These are phyloP conservation scores for Micractinium conductrix DNA, from an alignment of 139 green algal species.

Conservation along the genomic window DNA sequence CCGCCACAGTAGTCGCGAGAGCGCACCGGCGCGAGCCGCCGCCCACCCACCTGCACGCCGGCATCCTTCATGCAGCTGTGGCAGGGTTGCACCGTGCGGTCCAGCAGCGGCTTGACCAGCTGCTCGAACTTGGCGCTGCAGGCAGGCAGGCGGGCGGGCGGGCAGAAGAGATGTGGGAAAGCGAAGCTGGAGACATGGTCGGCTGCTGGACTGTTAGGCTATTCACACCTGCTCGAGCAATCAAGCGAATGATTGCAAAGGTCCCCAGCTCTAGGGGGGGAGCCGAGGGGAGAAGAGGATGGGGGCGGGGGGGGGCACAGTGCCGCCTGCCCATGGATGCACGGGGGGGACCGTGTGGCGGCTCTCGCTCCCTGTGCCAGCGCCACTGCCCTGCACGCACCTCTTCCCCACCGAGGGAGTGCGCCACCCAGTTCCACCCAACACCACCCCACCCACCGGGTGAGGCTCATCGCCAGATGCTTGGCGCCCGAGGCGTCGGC, in stretches of 20 bases:
- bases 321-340: background rate
- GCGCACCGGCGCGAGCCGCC: too few relatives aligned
- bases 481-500: constrained; percentile 84
- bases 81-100: constrained; percentile 95
- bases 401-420: too few relatives aligned
- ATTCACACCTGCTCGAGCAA: too few relatives aligned
- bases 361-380: too few relatives aligned
- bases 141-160: background rate
- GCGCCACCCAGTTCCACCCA: background rate
- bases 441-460: constrained; percentile 11
- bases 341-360: too few relatives aligned
- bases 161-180: background rate
- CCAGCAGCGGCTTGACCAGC: constrained; percentile 86
- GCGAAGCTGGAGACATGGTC: too few relatives aligned
- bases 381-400: too few relatives aligned
- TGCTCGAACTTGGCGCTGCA: constrained; percentile 86
- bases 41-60: too few relatives aligned
- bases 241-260: too few relatives aligned
- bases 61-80: constrained; percentile 90
- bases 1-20: too few relatives aligned
- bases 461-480: constrained; percentile 48
- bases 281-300: background rate
- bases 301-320: background rate
- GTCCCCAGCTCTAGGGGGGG: too few relatives aligned
- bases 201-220: too few relatives aligned